These are phyloP conservation scores for Poronia punctata DNA, from an alignment of 495 filamentous ascomycete genomes.

Conservation along the genomic window DNA sequence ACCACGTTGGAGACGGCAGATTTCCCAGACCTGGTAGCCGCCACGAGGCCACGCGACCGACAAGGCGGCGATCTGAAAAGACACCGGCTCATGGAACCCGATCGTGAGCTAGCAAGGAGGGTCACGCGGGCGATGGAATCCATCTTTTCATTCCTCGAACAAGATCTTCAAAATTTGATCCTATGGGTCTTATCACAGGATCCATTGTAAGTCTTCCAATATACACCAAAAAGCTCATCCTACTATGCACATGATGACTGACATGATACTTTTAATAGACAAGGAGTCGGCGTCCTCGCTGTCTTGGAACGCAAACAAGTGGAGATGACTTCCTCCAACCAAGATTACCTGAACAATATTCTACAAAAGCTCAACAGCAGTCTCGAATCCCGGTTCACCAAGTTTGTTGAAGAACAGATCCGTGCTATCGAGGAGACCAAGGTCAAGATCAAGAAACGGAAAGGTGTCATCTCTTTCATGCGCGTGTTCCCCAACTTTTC, in stretches of 20 bases:
- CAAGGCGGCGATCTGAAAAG: slow-evolving; percentile 59
- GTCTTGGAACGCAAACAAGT: slow-evolving; percentile 70
- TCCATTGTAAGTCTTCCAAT: slow-evolving; percentile 59
- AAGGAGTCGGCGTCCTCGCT: slow-evolving; percentile 82
- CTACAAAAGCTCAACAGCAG: slow-evolving; percentile 73
- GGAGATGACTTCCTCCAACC: slow-evolving; percentile 77
- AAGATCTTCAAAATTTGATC: slow-evolving; percentile 69
- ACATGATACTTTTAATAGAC: slow-evolving; percentile 44
- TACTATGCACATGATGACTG: slow-evolving; percentile 3
- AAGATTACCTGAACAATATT: slow-evolving; percentile 77
- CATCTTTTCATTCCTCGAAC: slow-evolving; percentile 72
- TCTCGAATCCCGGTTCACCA: slow-evolving; percentile 68
- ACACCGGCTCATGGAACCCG: slow-evolving; percentile 72
- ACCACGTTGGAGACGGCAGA: slow-evolving; percentile 68
- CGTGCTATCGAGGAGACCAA: slow-evolving; percentile 97
- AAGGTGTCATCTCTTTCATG: slow-evolving; percentile 91
- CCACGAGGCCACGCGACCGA: slow-evolving; percentile 59
- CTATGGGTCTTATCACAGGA: slow-evolving; percentile 79
- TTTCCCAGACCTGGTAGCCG: slow-evolving; percentile 70
- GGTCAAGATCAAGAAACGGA: slow-evolving; percentile 96
- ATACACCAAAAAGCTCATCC: too few relatives aligned
- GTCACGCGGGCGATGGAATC: slow-evolving; percentile 81
- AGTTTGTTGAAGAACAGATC: slow-evolving; percentile 90
- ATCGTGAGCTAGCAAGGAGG: slow-evolving; percentile 71
- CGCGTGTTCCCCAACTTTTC: slow-evolving; percentile 85